Evolutionary conservation across 306 rosid species (phyloP), one percentile per base, ranked within the genome.

Genomic region (Sesbania bispinosa): DNA sequence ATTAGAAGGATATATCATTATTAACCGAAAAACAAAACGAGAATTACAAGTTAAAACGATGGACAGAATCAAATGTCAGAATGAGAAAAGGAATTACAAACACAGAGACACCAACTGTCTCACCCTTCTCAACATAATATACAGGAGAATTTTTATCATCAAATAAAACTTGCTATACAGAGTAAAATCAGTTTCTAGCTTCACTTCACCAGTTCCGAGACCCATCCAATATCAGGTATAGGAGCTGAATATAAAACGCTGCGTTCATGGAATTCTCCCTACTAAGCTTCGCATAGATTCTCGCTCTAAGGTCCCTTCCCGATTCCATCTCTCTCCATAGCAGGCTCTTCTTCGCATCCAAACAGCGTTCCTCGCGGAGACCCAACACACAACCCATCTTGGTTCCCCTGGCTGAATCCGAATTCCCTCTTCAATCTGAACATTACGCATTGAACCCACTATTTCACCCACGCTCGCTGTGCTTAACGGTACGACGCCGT

Each of bases 301-400:
- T 82, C 14, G 88, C 93, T 23, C 97, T 77, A 0, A 88, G 70
- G 16, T 75, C 83, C 52, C 85, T 82, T 23, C 96, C 97, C 0
- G 93, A 88, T 55, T 91, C 96, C 46, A 91, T n/a, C 97, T 69
- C 93, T 88, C 77, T 88, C 97, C 92, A 87, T 83, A 14, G 74
- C 76, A 8, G 90, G 90, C 68, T 88, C 96, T 51, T 86, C 92
- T 24, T 45, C 73, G n/a, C n/a, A n/a, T n/a, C n/a, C n/a, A n/a
- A n/a, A n/a, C n/a, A n/a, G n/a, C n/a, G n/a, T 5, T 19, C 75
- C 82, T 2, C 85, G 78, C 1, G 84, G 79, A 3, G 86, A 69
- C 6, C 76, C 52, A 77, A 77, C 57, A 79, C 77, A 46, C 79
- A 26, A 1, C 77, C 69, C 66, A 50, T 14, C 7, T 66, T 77